A percentile compares a stretch with the other conserved stretches of the same genome.
Evolutionary conservation across 495 filamentous ascomycete genomes (phyloP).

Genomic region (Penicillium longicatenatum): DNA sequence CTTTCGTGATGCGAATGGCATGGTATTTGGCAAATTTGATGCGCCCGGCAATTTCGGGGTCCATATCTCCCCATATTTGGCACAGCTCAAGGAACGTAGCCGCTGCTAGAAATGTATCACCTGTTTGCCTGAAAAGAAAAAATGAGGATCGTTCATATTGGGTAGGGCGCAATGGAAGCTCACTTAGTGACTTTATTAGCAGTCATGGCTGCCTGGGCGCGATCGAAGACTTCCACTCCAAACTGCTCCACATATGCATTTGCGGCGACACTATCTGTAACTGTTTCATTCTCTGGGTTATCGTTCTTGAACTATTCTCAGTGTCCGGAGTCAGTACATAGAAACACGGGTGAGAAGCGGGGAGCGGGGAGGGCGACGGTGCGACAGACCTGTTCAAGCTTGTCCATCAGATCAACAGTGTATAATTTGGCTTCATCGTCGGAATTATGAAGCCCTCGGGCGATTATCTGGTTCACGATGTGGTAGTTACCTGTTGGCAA

Average conservation of each 20-base stretch:
- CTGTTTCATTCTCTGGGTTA: slow-evolving; percentile 67
- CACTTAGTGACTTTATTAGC: slow-evolving; percentile 85
- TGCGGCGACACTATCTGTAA: slow-evolving; percentile 80
- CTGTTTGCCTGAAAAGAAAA: slow-evolving; percentile 70
- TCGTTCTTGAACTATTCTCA: slow-evolving; percentile 61
- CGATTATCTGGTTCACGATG: slow-evolving; percentile 89
- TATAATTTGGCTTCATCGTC: slow-evolving; percentile 76
- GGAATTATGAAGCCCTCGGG: slow-evolving; percentile 70
- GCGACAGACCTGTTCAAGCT: slow-evolving; percentile 73
- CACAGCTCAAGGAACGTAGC: slow-evolving; percentile 87
- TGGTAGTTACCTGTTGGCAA: slow-evolving; percentile 75
- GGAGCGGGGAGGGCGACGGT: neutral
- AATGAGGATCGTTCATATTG: slow-evolving; percentile 13
- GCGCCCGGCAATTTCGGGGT: slow-evolving; percentile 78
- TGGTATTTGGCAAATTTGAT: slow-evolving; percentile 97
- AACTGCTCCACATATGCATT: slow-evolving; percentile 95
- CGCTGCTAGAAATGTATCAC: slow-evolving; percentile 88
- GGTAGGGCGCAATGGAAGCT: slow-evolving; percentile 14
- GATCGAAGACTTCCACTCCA: slow-evolving; percentile 79
- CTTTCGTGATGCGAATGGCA: slow-evolving; percentile 85
- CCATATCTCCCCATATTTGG: slow-evolving; percentile 76
- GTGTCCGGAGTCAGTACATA: slow-evolving; percentile 12
- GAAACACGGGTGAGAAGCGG: neutral
- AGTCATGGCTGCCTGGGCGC: slow-evolving; percentile 78
- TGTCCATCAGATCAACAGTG: slow-evolving; percentile 85